A percentile compares a stretch with the other conserved stretches of the same genome.
phyloP scores from a whole-genome alignment of 306 rosid genomes.

The Trifolium pratense region DNA sequence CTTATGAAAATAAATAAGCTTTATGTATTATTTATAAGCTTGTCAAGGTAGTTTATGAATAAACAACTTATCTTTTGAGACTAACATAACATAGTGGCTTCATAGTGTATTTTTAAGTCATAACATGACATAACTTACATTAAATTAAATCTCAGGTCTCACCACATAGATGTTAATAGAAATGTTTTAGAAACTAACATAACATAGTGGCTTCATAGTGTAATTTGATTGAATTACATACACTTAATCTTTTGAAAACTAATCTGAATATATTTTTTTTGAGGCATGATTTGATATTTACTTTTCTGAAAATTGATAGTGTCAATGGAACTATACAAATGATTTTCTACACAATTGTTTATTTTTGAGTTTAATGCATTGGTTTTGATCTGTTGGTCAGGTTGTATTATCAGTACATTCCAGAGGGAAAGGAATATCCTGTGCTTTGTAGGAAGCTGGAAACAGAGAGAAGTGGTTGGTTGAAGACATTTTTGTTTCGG shows the following conservation, averaged over 20 bases:
- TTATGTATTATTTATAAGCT: too few relatives aligned
- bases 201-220: too few relatives aligned
- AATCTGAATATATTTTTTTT: background rate
- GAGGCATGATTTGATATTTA: background rate
- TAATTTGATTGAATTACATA: too few relatives aligned
- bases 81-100: too few relatives aligned
- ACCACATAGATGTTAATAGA: too few relatives aligned
- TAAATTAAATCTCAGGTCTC: too few relatives aligned
- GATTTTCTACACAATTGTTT: background rate
- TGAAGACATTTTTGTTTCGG: conserved; percentile 46
- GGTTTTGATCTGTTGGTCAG: conserved; percentile 47
- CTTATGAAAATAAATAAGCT: too few relatives aligned
- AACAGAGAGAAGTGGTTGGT: conserved; percentile 47
- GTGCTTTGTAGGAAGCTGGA: conserved; percentile 73
- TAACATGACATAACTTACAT: too few relatives aligned
- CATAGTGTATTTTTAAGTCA: too few relatives aligned
- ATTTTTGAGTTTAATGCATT: conserved; percentile 16
- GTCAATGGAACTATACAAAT: background rate
- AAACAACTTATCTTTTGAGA: too few relatives aligned
- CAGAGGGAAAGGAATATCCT: conserved; percentile 91
- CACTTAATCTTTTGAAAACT: background rate
- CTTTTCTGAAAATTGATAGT: background rate
- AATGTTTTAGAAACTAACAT: too few relatives aligned
- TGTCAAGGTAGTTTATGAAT: too few relatives aligned
- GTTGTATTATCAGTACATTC: conserved; percentile 89